Conservation (phyloP, 2,329 filamentous ascomycete genomes). For the Trichoderma hamatum region DNA sequence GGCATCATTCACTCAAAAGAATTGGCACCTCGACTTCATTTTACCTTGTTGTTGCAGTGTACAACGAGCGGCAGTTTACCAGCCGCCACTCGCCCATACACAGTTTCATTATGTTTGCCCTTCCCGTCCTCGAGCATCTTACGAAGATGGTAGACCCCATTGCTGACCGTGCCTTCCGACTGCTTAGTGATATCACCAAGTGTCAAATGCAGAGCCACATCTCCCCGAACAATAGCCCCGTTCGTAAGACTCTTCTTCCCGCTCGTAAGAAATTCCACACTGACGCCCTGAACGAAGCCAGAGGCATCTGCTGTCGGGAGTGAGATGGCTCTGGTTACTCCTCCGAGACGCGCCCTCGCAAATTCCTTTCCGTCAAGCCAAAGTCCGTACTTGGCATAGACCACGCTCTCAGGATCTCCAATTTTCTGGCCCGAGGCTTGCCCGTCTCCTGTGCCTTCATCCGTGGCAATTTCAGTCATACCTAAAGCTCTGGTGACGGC, state of each 20-base stretch:
- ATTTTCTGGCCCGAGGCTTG: slow-evolving; percentile 30
- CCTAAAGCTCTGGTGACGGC: slow-evolving; percentile 53
- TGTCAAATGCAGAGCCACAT: slow-evolving; percentile 45
- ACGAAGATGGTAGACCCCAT: slow-evolving; percentile 40
- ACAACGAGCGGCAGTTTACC: slow-evolving; percentile 46
- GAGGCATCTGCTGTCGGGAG: slow-evolving; percentile 38
- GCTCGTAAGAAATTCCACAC: slow-evolving; percentile 23
- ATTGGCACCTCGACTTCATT: background rate
- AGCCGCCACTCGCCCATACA: slow-evolving; percentile 44
- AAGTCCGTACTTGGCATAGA: slow-evolving; percentile 47
- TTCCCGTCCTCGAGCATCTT: slow-evolving; percentile 41
- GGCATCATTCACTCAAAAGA: background rate
- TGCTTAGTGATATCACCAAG: slow-evolving; percentile 42
- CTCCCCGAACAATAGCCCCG: slow-evolving; percentile 46
- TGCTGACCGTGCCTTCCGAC: slow-evolving; percentile 33
- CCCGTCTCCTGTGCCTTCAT: slow-evolving; percentile 51
- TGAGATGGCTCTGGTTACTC: slow-evolving; percentile 49
- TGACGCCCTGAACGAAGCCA: slow-evolving; percentile 45
- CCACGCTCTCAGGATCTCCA: slow-evolving; percentile 38
- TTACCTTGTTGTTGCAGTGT: slow-evolving; percentile 45
- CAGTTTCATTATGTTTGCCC: slow-evolving; percentile 39
- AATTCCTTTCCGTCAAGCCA: slow-evolving; percentile 47
- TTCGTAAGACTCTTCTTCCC: slow-evolving; percentile 34
- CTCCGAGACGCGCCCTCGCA: slow-evolving; percentile 46
- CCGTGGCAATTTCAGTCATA: slow-evolving; percentile 52